Percentiles rank a stretch among this genome's conserved stretches.
phyloP scores from a whole-genome alignment of 495 filamentous ascomycete genomes.

The Neurospora sp. region DNA sequence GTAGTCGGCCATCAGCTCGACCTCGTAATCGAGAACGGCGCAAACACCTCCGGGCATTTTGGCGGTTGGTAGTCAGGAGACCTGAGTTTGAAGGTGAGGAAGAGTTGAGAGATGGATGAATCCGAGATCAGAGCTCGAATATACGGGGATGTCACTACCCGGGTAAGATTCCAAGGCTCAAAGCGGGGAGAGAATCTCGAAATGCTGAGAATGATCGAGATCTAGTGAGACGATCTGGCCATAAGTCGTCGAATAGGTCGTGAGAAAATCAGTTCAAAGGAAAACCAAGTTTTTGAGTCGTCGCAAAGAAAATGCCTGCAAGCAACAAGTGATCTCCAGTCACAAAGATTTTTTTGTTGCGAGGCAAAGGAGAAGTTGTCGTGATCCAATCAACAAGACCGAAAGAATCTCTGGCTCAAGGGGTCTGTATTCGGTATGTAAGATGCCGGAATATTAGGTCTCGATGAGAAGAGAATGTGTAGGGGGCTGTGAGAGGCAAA shows the following conservation, averaged over 20 bases:
- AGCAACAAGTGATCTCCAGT: background rate
- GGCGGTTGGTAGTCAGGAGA: conserved; percentile 9
- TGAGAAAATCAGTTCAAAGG: background rate
- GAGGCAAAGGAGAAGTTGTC: background rate
- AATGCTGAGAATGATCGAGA: conserved; percentile 16
- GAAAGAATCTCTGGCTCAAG: background rate
- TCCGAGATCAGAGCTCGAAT: background rate
- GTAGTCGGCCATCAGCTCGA: conserved; percentile 97
- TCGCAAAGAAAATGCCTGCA: background rate
- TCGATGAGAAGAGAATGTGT: background rate
- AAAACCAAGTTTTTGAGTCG: background rate
- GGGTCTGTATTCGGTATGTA: background rate
- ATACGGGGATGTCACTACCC: background rate
- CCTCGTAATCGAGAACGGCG: conserved; percentile 94
- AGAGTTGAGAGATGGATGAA: background rate
- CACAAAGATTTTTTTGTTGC: background rate
- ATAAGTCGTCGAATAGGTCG: conserved; percentile 19
- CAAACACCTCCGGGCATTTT: conserved; percentile 76
- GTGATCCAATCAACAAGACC: background rate
- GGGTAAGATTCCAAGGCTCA: conserved; percentile 25
- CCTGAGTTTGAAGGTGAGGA: background rate
- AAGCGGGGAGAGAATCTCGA: conserved; percentile 24
- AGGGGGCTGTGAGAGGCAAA: background rate
- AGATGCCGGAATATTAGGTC: background rate
- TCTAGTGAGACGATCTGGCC: conserved; percentile 34